Conservation (phyloP, 805 yeast genomes). For the Candida michaelii region DNA sequence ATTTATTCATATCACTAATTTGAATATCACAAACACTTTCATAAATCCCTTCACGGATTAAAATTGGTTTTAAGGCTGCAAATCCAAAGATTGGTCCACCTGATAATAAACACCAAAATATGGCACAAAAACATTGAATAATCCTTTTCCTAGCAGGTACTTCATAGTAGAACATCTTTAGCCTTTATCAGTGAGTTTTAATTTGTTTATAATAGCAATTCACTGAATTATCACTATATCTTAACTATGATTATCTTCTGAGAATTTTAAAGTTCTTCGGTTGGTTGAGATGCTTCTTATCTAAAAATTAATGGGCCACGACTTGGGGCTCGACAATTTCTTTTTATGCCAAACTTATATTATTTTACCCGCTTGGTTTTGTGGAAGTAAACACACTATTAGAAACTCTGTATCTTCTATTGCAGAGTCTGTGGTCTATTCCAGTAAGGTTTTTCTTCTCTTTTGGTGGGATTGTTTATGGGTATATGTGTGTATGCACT, state of each 20-base stretch:
- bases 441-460: no score
- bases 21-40: constrained; percentile 36
- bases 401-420: no score
- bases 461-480: no score
- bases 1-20: constrained; percentile 8
- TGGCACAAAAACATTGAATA: constrained; percentile 49
- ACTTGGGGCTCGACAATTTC: background rate
- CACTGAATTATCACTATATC: background rate
- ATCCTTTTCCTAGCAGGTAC: constrained; percentile 17
- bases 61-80: constrained; percentile 57
- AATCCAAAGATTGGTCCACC: constrained; percentile 62
- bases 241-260: background rate
- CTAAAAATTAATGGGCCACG: background rate
- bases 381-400: no score
- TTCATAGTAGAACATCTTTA: constrained; percentile 14
- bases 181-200: background rate
- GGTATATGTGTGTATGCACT: no score
- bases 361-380: no score
- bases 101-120: constrained; percentile 53
- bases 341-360: no score
- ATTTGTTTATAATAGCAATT: background rate
- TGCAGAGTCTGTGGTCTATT: no score
- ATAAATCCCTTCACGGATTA: constrained; percentile 50
- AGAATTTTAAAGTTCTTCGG: background rate
- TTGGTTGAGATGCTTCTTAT: background rate